Evolutionary conservation across 2,329 filamentous ascomycete species (phyloP), one percentile per base, ranked within the genome.

Genomic region (Pseudogymnoascus sp.): DNA sequence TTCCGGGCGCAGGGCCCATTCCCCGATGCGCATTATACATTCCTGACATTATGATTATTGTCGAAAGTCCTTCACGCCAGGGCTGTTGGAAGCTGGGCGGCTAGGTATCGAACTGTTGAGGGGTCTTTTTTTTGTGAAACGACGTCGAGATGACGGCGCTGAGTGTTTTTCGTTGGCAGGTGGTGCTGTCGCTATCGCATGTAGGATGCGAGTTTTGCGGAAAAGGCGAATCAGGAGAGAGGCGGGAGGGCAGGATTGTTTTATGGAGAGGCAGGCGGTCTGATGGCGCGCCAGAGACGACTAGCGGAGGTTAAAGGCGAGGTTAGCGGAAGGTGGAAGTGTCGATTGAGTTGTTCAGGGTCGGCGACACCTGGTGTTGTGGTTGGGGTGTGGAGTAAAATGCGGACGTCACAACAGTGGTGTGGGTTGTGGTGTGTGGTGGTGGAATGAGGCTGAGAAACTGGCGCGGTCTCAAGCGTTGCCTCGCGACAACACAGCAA

Each of bases 1-100:
- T 82, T 67, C 74, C 75, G 65, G 89, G 87, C 69, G 86, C 87
- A 68, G 81, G 84, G 68, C 87, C 88, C 83, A 96, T 89, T 76
- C 87, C 89, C 74, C 91, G 91, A 81, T 96, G 92, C 72, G 85
- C 80, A 76, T 89, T 90, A 78, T 96, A 96, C 91, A 97, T 96
- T 63, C 38, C 38, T 19, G 84, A 86, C 84, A 87, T 86, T 60
- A 42, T 42, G 61, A 40, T 40, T 40, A 40, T 40, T 6, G n/a
- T 40, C 38, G 38, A 40, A 19, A 40, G n/a, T n/a, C 4, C 38
- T 40, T 40, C 38, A 40, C 38, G 4, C n/a, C 38, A 40, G 38
- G n/a, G 38, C 7, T 40, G n/a, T 40, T 11, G 35, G 35, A 38
- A 38, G 13, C 13, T n/a, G 13, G 35, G 13, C 3, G 35, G 35